These are phyloP conservation scores for Hortaea werneckii DNA, from an alignment of 2,329 filamentous ascomycete species.

Conservation along the genomic window DNA sequence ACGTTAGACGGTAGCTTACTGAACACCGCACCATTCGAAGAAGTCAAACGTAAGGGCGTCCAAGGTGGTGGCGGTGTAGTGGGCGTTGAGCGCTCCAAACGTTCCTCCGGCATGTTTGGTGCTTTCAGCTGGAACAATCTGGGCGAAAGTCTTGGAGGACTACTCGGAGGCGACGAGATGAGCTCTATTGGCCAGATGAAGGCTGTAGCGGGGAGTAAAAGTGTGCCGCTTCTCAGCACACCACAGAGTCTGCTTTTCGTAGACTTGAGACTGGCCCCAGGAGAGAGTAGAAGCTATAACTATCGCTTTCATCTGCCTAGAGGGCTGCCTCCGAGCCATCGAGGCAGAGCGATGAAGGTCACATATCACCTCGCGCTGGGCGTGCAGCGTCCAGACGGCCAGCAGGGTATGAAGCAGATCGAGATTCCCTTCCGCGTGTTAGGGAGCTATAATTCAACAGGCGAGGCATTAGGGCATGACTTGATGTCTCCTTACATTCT, in stretches of 20 bases:
- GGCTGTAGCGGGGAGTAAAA: slow-evolving; percentile 71
- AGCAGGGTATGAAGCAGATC: slow-evolving; percentile 75
- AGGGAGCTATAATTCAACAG: slow-evolving; percentile 80
- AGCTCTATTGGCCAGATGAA: slow-evolving; percentile 96
- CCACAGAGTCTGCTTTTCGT: slow-evolving; percentile 95
- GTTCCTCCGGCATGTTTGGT: slow-evolving; percentile 69
- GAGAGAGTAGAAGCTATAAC: slow-evolving; percentile 77
- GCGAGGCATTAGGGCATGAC: slow-evolving; percentile 85
- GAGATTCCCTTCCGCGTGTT: slow-evolving; percentile 88
- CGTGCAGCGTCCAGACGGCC: slow-evolving; percentile 75
- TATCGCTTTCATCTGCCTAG: slow-evolving; percentile 79
- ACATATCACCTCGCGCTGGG: slow-evolving; percentile 84
- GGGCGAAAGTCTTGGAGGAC: slow-evolving; percentile 75
- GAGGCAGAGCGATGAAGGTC: slow-evolving; percentile 88
- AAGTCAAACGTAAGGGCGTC: slow-evolving; percentile 89
- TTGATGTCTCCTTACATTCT: slow-evolving; percentile 90
- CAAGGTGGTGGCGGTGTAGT: slow-evolving; percentile 76
- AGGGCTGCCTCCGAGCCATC: slow-evolving; percentile 82
- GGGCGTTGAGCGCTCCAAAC: slow-evolving; percentile 66
- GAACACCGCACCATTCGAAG: slow-evolving; percentile 82
- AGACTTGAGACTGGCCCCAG: slow-evolving; percentile 74
- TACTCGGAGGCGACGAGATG: slow-evolving; percentile 77
- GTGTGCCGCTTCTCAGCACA: slow-evolving; percentile 84
- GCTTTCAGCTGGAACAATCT: slow-evolving; percentile 81
- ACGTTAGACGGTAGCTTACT: slow-evolving; percentile 84